Evolutionary conservation across 2,329 filamentous ascomycete genomes (phyloP), one percentile per base, ranked within the genome.

Genomic region (Calonectria hongkongensis): DNA sequence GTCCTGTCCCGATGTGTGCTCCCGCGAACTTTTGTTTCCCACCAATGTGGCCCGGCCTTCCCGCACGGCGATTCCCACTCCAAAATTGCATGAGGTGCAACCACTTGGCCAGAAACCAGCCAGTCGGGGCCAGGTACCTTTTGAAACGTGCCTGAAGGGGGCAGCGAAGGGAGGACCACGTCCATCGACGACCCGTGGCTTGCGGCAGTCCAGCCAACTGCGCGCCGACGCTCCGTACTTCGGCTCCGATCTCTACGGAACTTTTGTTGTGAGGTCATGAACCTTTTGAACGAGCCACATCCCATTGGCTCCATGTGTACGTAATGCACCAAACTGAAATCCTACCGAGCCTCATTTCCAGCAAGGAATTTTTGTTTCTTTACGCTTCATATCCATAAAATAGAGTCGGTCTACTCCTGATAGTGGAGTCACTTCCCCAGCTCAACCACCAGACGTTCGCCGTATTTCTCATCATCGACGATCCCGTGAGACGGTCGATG

Each of bases 1-100:
- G 58, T 70, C 71, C 71, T 72, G 64, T 67, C 70, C 70, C 70
- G 41, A 68, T 72, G 56, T 45, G 47, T 60, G 60, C 56, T 36
- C 25, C 54, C 70, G 36, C 70, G 70, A 68, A 72, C 70, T 72
- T 68, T 72, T 68, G 66, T 72, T 68, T 48, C 48, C 47, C 70
- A 56, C 70, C 39, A 58, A 48, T n/a, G 36, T 66, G 68, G n/a
- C 45, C 45, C n/a, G 45, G 45, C 45, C 21, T n/a, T 56, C 58
- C 66, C 45, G 60, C 58, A 39, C 68, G 43, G 48, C 70, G 16
- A 68, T 63, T 43, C 39, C 65, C 50, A 41, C 47, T 25, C 50
- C 62, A 41, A 30, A 28, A 28, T 54, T n/a, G 48, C 58, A 69
- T 60, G 68, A 66, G 48, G 33, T 64, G 63, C 47, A 62, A 60